phyloP scores from a whole-genome alignment of 495 filamentous ascomycete species.

The Collariella sp. region DNA sequence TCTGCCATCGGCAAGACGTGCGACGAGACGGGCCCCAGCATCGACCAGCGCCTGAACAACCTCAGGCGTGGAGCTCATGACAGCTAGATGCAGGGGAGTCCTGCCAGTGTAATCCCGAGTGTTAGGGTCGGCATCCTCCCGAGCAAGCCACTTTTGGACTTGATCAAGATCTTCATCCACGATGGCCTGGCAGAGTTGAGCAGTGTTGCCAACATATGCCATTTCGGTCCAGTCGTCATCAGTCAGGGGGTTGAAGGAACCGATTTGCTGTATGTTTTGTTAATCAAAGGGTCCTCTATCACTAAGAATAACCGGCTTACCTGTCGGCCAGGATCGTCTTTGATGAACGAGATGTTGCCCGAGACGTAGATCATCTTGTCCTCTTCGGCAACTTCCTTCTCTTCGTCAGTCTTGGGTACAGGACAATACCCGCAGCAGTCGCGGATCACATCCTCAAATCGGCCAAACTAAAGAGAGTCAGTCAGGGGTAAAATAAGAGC shows the following conservation, averaged over 20 bases:
- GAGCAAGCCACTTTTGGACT: slow-evolving; percentile 58
- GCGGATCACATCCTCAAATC: slow-evolving; percentile 54
- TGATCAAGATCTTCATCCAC: slow-evolving; percentile 56
- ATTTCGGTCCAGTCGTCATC: slow-evolving; percentile 75
- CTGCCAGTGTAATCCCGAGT: slow-evolving; percentile 68
- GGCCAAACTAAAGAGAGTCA: slow-evolving; percentile 44
- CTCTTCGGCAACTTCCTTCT: slow-evolving; percentile 56
- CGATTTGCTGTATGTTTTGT: slow-evolving; percentile 33
- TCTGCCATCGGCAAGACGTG: slow-evolving; percentile 65
- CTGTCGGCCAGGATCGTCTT: slow-evolving; percentile 72
- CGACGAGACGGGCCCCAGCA: slow-evolving; percentile 59
- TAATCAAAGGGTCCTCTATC: too few relatives aligned
- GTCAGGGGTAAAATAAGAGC: not conserved
- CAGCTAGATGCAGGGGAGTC: slow-evolving; percentile 69
- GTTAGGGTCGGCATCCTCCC: slow-evolving; percentile 54
- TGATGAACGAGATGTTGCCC: slow-evolving; percentile 60
- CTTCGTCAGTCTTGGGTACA: slow-evolving; percentile 55
- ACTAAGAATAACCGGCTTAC: slow-evolving; percentile 30
- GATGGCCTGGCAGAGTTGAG: slow-evolving; percentile 65
- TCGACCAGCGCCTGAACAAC: slow-evolving; percentile 66
- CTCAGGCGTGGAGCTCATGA: slow-evolving; percentile 54
- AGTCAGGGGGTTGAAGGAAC: slow-evolving; percentile 69
- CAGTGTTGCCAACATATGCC: slow-evolving; percentile 68
- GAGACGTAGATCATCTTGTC: slow-evolving; percentile 66
- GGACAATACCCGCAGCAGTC: slow-evolving; percentile 80